Percentiles rank a stretch among this genome's conserved stretches.
Evolutionary conservation across 345 rosid genomes (phyloP).

Genomic region (Dovyalis caffra): DNA sequence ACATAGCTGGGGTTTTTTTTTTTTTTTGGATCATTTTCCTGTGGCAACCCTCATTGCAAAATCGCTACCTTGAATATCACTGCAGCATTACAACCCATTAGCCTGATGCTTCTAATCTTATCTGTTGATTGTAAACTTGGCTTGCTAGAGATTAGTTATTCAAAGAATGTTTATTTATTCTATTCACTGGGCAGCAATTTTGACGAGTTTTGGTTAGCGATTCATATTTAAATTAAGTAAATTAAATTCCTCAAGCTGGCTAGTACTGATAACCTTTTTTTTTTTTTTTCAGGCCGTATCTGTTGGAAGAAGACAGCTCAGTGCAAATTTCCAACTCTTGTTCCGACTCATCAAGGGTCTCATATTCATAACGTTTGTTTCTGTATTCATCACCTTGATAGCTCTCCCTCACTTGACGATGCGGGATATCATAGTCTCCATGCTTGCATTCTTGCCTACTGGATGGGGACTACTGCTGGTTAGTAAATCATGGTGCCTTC

Average conservation of each 20-base stretch:
- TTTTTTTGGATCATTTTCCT: neutral
- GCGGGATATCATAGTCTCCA: constrained; percentile 78
- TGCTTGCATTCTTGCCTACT: constrained; percentile 97
- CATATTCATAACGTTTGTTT: constrained; percentile 77
- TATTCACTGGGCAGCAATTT: too few species aligned
- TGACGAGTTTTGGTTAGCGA: too few species aligned
- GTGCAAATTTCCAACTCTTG: constrained; percentile 90
- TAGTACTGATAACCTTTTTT: neutral
- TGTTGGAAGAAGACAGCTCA: constrained; percentile 82
- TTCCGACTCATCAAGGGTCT: constrained; percentile 93
- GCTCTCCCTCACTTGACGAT: constrained; percentile 85
- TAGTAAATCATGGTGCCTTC: constrained; percentile 16
- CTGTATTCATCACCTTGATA: constrained; percentile 70
- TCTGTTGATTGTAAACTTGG: too few species aligned
- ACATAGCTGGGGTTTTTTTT: neutral
- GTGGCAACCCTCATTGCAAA: neutral
- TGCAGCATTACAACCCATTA: too few species aligned
- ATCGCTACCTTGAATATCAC: too few species aligned
- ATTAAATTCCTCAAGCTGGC: too few species aligned
- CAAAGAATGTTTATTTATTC: too few species aligned
- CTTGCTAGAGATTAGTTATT: too few species aligned
- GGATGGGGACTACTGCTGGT: constrained; percentile 99
- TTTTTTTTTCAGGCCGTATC: constrained; percentile 67
- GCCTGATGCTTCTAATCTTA: too few species aligned
- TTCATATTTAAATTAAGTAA: too few species aligned